phyloP scores from a whole-genome alignment of 306 rosid genomes.

The Castanea sativa region DNA sequence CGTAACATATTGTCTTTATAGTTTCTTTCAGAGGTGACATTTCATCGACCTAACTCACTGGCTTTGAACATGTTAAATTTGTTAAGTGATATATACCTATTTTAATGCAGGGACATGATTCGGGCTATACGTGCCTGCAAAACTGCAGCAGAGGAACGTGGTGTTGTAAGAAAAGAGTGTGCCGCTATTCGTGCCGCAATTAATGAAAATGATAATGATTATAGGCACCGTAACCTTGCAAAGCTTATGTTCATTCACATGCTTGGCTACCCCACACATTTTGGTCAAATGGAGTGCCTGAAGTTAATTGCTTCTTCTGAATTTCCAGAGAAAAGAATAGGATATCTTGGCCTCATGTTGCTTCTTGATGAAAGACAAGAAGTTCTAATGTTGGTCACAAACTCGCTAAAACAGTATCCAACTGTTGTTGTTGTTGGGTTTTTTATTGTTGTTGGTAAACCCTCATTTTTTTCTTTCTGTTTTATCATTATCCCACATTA shows the following conservation, averaged over 20 bases:
- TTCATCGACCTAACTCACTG: not conserved
- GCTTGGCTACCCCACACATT: slow-evolving; percentile 99
- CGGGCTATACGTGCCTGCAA: slow-evolving; percentile 97
- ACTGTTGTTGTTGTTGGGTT: not conserved
- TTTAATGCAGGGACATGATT: slow-evolving; percentile 86
- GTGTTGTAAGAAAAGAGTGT: slow-evolving; percentile 94
- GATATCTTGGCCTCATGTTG: slow-evolving; percentile 98
- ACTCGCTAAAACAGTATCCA: slow-evolving; percentile 99
- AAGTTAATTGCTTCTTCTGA: slow-evolving; percentile 93
- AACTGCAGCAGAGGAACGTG: slow-evolving; percentile 99
- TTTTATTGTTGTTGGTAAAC: slow-evolving; percentile 15
- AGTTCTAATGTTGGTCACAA: slow-evolving; percentile 97
- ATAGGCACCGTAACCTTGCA: slow-evolving; percentile 91
- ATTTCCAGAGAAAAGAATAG: slow-evolving; percentile 99
- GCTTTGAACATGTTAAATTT: not conserved
- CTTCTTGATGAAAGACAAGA: slow-evolving; percentile 99
- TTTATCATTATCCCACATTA: not conserved
- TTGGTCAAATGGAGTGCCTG: slow-evolving; percentile 99
- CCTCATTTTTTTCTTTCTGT: slow-evolving; percentile 1
- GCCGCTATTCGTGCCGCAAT: slow-evolving; percentile 96
- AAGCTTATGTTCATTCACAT: slow-evolving; percentile 99
- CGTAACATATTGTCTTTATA: slow-evolving; percentile 1
- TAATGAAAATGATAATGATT: slow-evolving; percentile 83
- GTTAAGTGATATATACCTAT: slow-evolving; percentile 16
- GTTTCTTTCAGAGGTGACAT: slow-evolving; percentile 13